phyloP scores from a whole-genome alignment of 148 eudicot species.

The Pouteria glomerata region DNA sequence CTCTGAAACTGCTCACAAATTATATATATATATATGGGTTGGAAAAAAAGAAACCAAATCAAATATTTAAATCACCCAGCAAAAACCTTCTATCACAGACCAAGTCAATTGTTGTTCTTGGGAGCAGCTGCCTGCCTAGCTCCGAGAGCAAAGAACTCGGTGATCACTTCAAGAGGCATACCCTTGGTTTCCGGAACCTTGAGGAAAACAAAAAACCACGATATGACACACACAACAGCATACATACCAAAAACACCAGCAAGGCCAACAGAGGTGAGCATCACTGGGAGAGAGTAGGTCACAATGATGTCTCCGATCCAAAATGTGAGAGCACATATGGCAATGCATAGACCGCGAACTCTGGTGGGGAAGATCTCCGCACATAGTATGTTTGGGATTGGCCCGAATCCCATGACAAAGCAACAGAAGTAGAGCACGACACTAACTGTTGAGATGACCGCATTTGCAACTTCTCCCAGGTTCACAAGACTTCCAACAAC shows the following conservation, averaged over 20 bases:
- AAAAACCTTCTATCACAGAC: not conserved
- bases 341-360: slow-evolving; percentile 25
- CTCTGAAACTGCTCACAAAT: slow-evolving; percentile 1
- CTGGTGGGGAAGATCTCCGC: slow-evolving; percentile 28
- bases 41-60: not conserved
- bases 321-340: slow-evolving; percentile 26
- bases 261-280: slow-evolving; percentile 29
- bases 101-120: slow-evolving; percentile 6
- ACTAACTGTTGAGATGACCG: slow-evolving; percentile 17
- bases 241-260: slow-evolving; percentile 35
- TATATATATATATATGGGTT: not conserved
- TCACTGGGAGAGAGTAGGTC: slow-evolving; percentile 27
- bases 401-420: slow-evolving; percentile 31
- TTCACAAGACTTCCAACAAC: slow-evolving; percentile 20
- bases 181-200: slow-evolving; percentile 40
- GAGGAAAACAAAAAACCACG: slow-evolving; percentile 27
- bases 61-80: not conserved
- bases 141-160: slow-evolving; percentile 29
- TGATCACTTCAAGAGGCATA: slow-evolving; percentile 34
- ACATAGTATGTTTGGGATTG: slow-evolving; percentile 25
- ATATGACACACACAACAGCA: slow-evolving; percentile 27
- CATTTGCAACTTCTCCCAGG: slow-evolving; percentile 16
- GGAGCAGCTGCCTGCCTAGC: slow-evolving; percentile 14
- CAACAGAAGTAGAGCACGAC: slow-evolving; percentile 20
- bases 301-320: slow-evolving; percentile 32